phyloP scores from a whole-genome alignment of 345 rosid genomes.

The Murraya koenigii region DNA sequence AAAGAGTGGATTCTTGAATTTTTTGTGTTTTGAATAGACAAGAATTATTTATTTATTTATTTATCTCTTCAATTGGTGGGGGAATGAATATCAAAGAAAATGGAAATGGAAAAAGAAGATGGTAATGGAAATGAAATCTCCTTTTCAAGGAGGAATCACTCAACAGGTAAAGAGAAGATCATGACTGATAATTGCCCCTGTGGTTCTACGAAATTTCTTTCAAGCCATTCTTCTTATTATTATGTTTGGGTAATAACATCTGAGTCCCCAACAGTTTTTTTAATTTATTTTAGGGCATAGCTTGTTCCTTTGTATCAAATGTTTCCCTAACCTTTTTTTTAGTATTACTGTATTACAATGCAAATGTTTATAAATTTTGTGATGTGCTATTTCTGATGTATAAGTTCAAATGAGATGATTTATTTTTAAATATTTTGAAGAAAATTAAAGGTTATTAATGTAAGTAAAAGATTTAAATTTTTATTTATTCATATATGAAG shows the following conservation, averaged over 20 bases:
- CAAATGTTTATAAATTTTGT: too few species aligned
- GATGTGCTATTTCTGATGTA: too few species aligned
- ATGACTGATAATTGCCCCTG: constrained; percentile 15
- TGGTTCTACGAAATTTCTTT: constrained; percentile 16
- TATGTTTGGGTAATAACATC: not conserved
- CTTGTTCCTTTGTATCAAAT: not conserved
- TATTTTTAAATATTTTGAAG: too few species aligned
- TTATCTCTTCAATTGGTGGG: not conserved
- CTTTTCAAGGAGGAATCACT: not conserved
- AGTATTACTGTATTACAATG: not conserved
- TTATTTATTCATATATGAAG: too few species aligned
- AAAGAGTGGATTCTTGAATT: not conserved
- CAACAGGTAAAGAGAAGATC: not conserved
- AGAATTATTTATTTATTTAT: too few species aligned
- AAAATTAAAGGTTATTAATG: too few species aligned
- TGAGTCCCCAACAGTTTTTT: not conserved
- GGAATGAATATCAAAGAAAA: not conserved
- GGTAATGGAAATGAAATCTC: not conserved
- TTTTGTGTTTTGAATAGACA: not conserved
- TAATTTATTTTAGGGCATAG: not conserved
- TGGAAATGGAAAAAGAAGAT: not conserved
- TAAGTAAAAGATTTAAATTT: too few species aligned
- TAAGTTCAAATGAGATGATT: too few species aligned
- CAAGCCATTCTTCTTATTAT: not conserved
- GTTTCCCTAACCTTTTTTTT: not conserved